These are phyloP conservation scores for Xylaria sp. DNA, from an alignment of 2,329 filamentous ascomycete genomes.

Conservation along the genomic window DNA sequence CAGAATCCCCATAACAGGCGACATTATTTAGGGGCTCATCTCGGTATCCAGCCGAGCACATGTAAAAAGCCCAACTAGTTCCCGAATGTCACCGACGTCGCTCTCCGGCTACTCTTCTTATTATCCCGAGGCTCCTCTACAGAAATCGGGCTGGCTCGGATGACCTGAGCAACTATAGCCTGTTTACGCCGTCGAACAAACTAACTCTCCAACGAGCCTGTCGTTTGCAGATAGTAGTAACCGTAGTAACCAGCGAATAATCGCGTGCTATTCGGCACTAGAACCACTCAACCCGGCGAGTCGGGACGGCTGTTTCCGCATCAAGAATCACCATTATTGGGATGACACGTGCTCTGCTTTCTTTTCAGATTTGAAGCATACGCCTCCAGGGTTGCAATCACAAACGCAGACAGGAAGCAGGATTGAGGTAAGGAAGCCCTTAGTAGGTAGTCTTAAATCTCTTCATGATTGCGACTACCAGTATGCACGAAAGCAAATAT, in stretches of 20 bases:
- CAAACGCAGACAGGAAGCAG: slow-evolving; percentile 3
- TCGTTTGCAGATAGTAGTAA: slow-evolving; percentile 9
- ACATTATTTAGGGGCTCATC: slow-evolving; percentile 25
- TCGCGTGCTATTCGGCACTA: slow-evolving; percentile 11
- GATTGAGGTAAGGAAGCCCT: background rate
- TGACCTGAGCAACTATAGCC: slow-evolving; percentile 11
- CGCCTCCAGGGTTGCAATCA: slow-evolving; percentile 6
- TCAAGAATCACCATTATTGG: slow-evolving; percentile 9
- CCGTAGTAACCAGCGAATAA: background rate
- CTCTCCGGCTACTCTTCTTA: slow-evolving; percentile 11
- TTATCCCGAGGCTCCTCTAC: slow-evolving; percentile 29
- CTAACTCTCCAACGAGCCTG: background rate
- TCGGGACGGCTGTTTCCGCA: slow-evolving; percentile 2
- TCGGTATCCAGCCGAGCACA: slow-evolving; percentile 15
- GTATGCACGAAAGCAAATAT: slow-evolving; percentile 38
- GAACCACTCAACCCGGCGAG: slow-evolving; percentile 14
- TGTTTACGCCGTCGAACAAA: slow-evolving; percentile 28
- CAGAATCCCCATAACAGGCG: slow-evolving; percentile 13
- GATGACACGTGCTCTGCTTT: background rate
- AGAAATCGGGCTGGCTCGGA: slow-evolving; percentile 33
- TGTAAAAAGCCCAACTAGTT: slow-evolving; percentile 15
- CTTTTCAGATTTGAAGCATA: background rate
- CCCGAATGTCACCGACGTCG: slow-evolving; percentile 22
- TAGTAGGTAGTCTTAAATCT: slow-evolving; percentile 35
- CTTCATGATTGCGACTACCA: slow-evolving; percentile 44